These are phyloP conservation scores for Chaetoceros tenuissimus DNA, from an alignment of 108 stramenopile genomes.

Conservation along the genomic window DNA sequence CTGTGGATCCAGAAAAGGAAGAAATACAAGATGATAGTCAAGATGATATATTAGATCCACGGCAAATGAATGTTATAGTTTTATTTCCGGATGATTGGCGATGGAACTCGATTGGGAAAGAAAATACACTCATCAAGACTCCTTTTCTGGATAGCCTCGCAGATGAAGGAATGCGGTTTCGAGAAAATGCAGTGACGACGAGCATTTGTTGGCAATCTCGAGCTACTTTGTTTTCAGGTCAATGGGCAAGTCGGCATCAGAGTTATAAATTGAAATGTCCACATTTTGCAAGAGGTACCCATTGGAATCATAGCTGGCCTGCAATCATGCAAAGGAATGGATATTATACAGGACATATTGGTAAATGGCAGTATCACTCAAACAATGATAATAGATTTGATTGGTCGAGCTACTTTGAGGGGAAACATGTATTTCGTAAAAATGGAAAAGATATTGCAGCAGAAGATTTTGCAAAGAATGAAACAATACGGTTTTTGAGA, in stretches of 20 bases:
- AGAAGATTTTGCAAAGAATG: constrained; percentile 56
- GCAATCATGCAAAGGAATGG: constrained; percentile 47
- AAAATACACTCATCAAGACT: constrained; percentile 25
- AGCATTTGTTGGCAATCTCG: constrained; percentile 70
- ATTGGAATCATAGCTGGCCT: constrained; percentile 63
- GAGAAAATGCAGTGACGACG: constrained; percentile 78
- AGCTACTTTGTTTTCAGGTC: constrained; percentile 63
- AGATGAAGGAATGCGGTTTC: constrained; percentile 58
- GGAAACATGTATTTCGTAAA: constrained; percentile 21
- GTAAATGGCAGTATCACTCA: constrained; percentile 48
- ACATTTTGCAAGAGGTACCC: background rate
- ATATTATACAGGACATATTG: constrained; percentile 66
- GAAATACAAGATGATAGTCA: too few relatives aligned
- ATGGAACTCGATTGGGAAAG: constrained; percentile 18
- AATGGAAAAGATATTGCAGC: constrained; percentile 20
- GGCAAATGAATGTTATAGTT: constrained; percentile 41
- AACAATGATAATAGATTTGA: background rate
- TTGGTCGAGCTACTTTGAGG: background rate
- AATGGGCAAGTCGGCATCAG: constrained; percentile 49
- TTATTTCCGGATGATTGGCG: constrained; percentile 61
- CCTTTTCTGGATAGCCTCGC: constrained; percentile 69
- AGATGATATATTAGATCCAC: too few relatives aligned
- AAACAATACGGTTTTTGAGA: constrained; percentile 55
- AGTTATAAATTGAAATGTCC: background rate
- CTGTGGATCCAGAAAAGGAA: too few relatives aligned